Conservation (phyloP, 1,284 basidiomycete species). For the Wolfiporia cocos region DNA sequence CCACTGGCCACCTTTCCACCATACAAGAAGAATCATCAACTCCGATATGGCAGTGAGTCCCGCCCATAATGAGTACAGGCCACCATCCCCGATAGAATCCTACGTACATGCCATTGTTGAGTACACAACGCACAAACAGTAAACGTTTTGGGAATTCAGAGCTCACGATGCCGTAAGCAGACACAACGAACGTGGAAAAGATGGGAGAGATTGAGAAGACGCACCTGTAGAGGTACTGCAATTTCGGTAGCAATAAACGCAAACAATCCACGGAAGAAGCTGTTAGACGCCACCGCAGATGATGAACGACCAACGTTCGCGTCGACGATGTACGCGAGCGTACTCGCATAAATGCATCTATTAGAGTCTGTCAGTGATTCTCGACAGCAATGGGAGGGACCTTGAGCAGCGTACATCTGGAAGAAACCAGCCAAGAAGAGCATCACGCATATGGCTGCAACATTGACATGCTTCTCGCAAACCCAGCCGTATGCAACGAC, state of each 20-base stretch:
- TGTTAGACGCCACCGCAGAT: conserved; percentile 65
- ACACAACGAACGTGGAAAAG: not conserved
- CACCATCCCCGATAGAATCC: conserved; percentile 57
- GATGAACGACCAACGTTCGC: conserved; percentile 68
- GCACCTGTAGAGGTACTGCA: conserved; percentile 58
- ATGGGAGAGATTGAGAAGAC: conserved; percentile 3
- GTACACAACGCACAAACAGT: no score
- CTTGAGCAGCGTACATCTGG: conserved; percentile 46
- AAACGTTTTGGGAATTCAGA: no score
- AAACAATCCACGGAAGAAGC: conserved; percentile 57
- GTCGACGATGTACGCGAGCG: conserved; percentile 71
- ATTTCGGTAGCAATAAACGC: conserved; percentile 68
- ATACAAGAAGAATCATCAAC: conserved; percentile 43
- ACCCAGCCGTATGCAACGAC: conserved; percentile 78
- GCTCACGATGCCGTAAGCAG: not conserved
- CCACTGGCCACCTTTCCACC: conserved; percentile 37
- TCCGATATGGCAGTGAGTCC: conserved; percentile 46
- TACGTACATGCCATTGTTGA: no score
- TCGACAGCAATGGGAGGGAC: not conserved
- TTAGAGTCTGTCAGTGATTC: not conserved
- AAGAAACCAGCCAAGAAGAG: conserved; percentile 66
- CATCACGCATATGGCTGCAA: conserved; percentile 57
- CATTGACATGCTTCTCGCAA: conserved; percentile 53
- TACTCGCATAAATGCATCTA: conserved; percentile 36
- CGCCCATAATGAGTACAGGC: conserved; percentile 69